These are phyloP conservation scores for Fusarium pseudonygamai DNA, from an alignment of 2,329 filamentous ascomycete species.

Conservation along the genomic window DNA sequence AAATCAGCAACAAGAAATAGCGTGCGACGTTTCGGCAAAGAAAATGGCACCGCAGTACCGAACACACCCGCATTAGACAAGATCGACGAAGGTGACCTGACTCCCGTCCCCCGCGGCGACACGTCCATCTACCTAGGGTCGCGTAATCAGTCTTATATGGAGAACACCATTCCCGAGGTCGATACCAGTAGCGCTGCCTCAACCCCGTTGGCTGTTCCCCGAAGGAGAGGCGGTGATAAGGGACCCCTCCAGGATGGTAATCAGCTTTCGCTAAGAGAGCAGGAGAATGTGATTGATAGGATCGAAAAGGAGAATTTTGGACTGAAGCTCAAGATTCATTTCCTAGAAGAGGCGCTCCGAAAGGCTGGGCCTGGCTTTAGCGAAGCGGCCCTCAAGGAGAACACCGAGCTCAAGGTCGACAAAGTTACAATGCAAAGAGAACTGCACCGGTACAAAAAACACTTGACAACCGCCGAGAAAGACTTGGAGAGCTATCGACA, in stretches of 20 bases:
- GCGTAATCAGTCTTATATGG: slow-evolving; percentile 70
- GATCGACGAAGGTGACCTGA: slow-evolving; percentile 77
- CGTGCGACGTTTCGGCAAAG: slow-evolving; percentile 71
- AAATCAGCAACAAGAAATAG: slow-evolving; percentile 80
- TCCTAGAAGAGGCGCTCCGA: slow-evolving; percentile 87
- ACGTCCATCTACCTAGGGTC: slow-evolving; percentile 76
- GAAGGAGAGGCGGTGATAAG: slow-evolving; percentile 69
- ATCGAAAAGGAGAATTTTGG: slow-evolving; percentile 99
- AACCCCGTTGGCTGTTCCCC: slow-evolving; percentile 79
- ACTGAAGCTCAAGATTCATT: slow-evolving; percentile 96
- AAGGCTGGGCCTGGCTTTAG: slow-evolving; percentile 92
- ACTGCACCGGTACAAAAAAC: slow-evolving; percentile 85
- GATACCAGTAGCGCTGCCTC: slow-evolving; percentile 83
- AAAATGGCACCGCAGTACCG: slow-evolving; percentile 65
- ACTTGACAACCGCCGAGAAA: slow-evolving; percentile 81
- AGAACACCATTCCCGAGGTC: slow-evolving; percentile 78
- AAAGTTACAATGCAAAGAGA: slow-evolving; percentile 90
- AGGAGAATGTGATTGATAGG: slow-evolving; percentile 93
- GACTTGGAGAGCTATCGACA: slow-evolving; percentile 86
- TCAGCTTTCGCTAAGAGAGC: slow-evolving; percentile 89
- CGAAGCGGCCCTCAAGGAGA: slow-evolving; percentile 88
- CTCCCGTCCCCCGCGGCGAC: slow-evolving; percentile 77
- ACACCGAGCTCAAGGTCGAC: slow-evolving; percentile 94
- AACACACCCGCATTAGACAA: slow-evolving; percentile 76
- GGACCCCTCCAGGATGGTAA: slow-evolving; percentile 85